These are phyloP conservation scores for Cardiosporidium cionae DNA, from an alignment of 169 alveolate genomes.

Conservation along the genomic window DNA sequence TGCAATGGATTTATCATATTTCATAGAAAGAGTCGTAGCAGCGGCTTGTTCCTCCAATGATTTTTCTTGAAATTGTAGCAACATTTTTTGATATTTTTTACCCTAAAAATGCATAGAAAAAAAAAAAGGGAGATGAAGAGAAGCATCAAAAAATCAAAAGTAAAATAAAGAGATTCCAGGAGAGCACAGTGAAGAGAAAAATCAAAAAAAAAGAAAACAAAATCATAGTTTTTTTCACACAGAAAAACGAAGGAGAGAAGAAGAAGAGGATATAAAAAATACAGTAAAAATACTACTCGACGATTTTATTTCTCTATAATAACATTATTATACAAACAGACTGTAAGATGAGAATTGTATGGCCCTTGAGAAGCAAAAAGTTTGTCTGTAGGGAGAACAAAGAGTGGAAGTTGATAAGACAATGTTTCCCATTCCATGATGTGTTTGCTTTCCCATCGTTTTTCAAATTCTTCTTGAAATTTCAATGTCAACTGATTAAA, in stretches of 20 bases:
- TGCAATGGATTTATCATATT: conserved; percentile 63
- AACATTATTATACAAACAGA: background rate
- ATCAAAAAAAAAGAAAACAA: no score
- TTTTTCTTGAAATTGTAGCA: conserved; percentile 57
- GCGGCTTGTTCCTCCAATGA: conserved; percentile 59
- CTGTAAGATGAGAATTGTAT: conserved; percentile 34
- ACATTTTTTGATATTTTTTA: conserved; percentile 50
- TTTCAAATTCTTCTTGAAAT: conserved; percentile 47
- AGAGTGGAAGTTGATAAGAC: background rate
- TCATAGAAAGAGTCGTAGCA: conserved; percentile 51
- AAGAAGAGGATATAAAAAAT: no score
- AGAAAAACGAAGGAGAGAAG: no score
- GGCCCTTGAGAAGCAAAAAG: conserved; percentile 49
- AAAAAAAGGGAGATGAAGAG: no score
- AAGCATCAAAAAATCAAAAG: no score
- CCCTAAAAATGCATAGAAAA: conserved; percentile 19
- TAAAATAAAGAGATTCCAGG: no score
- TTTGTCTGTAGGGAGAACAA: background rate
- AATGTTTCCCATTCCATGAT: conserved; percentile 53
- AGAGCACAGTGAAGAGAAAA: no score
- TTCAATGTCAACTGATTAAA: background rate
- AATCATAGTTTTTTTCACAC: no score
- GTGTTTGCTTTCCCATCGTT: conserved; percentile 58
- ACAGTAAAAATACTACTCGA: no score
- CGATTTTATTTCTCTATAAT: no score